Percentiles rank a stretch among this genome's conserved stretches.
Conservation (phyloP, 2,329 filamentous ascomycete species). For the Epichloe uncinata region DNA sequence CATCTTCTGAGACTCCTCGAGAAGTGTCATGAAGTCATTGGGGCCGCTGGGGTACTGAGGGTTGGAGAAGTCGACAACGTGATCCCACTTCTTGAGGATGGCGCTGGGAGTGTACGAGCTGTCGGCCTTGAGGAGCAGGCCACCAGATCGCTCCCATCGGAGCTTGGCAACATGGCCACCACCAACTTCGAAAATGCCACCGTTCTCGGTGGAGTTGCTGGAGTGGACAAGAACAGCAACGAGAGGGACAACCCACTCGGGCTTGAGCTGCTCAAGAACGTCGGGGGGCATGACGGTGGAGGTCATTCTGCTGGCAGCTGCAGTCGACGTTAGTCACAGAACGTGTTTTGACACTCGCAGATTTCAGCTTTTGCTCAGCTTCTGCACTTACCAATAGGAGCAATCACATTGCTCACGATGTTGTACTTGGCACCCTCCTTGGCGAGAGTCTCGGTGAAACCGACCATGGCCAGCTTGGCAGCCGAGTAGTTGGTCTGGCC, state of each 20-base stretch:
- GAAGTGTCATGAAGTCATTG: slow-evolving; percentile 75
- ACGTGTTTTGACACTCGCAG: not conserved
- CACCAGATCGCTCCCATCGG: slow-evolving; percentile 86
- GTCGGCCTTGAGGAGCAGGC: slow-evolving; percentile 81
- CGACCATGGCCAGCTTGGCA: slow-evolving; percentile 88
- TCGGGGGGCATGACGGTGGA: slow-evolving; percentile 94
- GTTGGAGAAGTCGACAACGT: slow-evolving; percentile 69
- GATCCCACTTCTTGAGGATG: slow-evolving; percentile 77
- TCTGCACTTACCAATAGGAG: slow-evolving; percentile 52
- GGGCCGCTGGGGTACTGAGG: slow-evolving; percentile 73
- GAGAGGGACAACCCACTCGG: slow-evolving; percentile 89
- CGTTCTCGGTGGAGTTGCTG: slow-evolving; percentile 69
- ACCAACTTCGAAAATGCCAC: slow-evolving; percentile 85
- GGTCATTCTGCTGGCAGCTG: slow-evolving; percentile 88
- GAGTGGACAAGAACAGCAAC: slow-evolving; percentile 82
- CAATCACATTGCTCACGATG: slow-evolving; percentile 89
- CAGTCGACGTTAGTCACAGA: not conserved
- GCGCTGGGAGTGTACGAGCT: slow-evolving; percentile 77
- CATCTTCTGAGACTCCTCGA: slow-evolving; percentile 73
- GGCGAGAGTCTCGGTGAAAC: slow-evolving; percentile 93
- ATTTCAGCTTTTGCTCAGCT: too few relatives aligned
- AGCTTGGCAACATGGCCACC: slow-evolving; percentile 88
- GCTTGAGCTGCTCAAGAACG: slow-evolving; percentile 70
- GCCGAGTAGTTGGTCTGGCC: slow-evolving; percentile 96
- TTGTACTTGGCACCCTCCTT: slow-evolving; percentile 98